Base-by-base conservation (phyloP, 306 rosid species). In the Lagenaria siceraria region DNA sequence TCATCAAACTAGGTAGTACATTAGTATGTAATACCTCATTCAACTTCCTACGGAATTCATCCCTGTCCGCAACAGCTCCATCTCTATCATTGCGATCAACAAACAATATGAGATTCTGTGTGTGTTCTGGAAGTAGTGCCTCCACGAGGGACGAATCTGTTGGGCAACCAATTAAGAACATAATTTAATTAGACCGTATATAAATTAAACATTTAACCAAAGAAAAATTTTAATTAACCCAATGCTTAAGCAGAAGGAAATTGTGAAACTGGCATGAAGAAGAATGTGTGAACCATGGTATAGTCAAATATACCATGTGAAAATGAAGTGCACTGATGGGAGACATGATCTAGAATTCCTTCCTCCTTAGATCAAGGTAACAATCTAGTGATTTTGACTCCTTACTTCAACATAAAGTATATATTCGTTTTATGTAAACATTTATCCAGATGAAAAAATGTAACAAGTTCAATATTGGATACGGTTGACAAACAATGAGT, bases 111-210 rank as follows among this genome's bases (percentile, higher is more conserved):
- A 95, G 97, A 88, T 97, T 97, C 81, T 95, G 99, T 11, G 99
- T 11, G 99, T 95, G 92, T 95, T 95, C 85, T 95, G 99, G 86
- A 95, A 95, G 84, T 95, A 95, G 85, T 95, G 99, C 99, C 99
- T 95, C 99, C 99, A 95, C 92, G 92, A 75, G 63, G 99, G 99
- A 75, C 97, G 99, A 81, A 95, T 95, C 99, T 95, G 92, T 78
- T 54, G 51, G 80, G 43, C 40, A 83, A 55, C 73, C 4, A 48
- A 15, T 58, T 13, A 77, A 63, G 21, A 77, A 38, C 12, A 35
- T 38, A 48, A 52, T 8, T 63, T 48, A 38, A n/a, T n/a, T n/a
- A n/a, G n/a, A 63, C 31, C 46, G n/a, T 7, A 61, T 48, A 46
- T 19, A 31, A 61, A 11, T 35, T 6, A 59, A 24, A 18, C 21